Base-by-base conservation (phyloP, 768 basidiomycete species). In the Rhodotorula toruloides region DNA sequence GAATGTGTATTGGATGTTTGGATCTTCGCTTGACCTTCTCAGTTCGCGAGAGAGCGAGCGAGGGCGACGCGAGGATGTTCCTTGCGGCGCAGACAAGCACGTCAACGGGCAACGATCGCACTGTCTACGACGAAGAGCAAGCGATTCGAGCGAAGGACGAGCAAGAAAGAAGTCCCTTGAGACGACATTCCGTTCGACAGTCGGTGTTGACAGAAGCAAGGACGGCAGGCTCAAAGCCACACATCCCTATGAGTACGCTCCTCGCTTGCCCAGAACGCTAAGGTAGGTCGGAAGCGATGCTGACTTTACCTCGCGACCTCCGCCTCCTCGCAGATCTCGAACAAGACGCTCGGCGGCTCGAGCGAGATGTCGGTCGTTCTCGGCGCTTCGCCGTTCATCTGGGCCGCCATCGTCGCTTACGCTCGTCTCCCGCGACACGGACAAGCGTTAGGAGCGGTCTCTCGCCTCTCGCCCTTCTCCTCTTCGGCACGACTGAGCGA, bases 361-460 rank as follows among this genome's bases (percentile, higher is more conserved):
- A 63, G 55, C 36, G 78, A 77, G 14, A 49, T 54, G 48, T 70
- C 75, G 4, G 72, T 76, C 16, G 70, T 77, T 21, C 75, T 77
- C 19, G 74, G 72, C 44, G 77, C 76, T 13, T 76, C 76, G 37
- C 76, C 75, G 0, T 75, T 72, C 67, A 40, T 59, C 39, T 73
- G 71, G 44, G 69, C 71, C 11, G 63, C 67, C 44, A 56, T 65
- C 36, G 36, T 44, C 44, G 72, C 69, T 3, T 73, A 71, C 65
- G n/a, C 12, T 64, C 54, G 66, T 68, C 32, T 70, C 71, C 68
- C 57, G 77, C 67, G 87, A 87, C 77, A 88, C 90, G 1, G 90
- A 93, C 77, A 78, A 78, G 65, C 79, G 75, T 19, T 82, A 82
- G 36, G 89, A 92, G 74, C 85, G 89, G 53, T 89, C n/a, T 46